phyloP scores from a whole-genome alignment of 2,329 filamentous ascomycete genomes.

The Fusarium gaditjirri region DNA sequence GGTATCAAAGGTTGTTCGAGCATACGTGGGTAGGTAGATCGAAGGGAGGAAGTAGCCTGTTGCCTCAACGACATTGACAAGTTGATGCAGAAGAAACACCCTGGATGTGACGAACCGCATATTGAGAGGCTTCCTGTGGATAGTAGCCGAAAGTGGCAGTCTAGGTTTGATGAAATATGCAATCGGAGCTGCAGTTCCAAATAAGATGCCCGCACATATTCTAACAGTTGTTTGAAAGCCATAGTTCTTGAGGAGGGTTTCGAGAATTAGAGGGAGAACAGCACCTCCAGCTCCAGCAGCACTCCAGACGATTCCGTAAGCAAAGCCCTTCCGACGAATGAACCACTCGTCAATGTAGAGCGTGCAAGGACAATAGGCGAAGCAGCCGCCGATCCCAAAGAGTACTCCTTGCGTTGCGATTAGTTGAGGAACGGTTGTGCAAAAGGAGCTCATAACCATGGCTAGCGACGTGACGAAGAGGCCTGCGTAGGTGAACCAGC shows the following conservation, averaged over 20 bases:
- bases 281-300: slow-evolving; percentile 52
- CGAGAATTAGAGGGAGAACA: slow-evolving; percentile 60
- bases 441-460: slow-evolving; percentile 55
- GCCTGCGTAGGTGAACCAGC: slow-evolving; percentile 53
- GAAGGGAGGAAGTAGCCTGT: slow-evolving; percentile 69
- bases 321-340: slow-evolving; percentile 49
- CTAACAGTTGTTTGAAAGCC: slow-evolving; percentile 57
- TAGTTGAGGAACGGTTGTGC: slow-evolving; percentile 62
- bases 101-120: slow-evolving; percentile 60
- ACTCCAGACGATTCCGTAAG: slow-evolving; percentile 65
- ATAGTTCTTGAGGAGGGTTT: slow-evolving; percentile 55
- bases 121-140: slow-evolving; percentile 48
- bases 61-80: slow-evolving; percentile 65
- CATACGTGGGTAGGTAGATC: slow-evolving; percentile 67
- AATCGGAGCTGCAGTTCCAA: slow-evolving; percentile 60
- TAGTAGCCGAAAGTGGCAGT: slow-evolving; percentile 51
- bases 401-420: slow-evolving; percentile 67
- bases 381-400: slow-evolving; percentile 64
- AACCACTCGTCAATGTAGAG: slow-evolving; percentile 69
- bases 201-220: slow-evolving; percentile 59
- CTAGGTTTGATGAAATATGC: slow-evolving; percentile 64
- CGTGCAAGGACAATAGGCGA: slow-evolving; percentile 64
- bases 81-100: slow-evolving; percentile 64
- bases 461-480: slow-evolving; percentile 59
- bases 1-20: slow-evolving; percentile 56